These are phyloP conservation scores for Stephania yunnanensis DNA, from an alignment of 164 flowering plant genomes.

Conservation along the genomic window DNA sequence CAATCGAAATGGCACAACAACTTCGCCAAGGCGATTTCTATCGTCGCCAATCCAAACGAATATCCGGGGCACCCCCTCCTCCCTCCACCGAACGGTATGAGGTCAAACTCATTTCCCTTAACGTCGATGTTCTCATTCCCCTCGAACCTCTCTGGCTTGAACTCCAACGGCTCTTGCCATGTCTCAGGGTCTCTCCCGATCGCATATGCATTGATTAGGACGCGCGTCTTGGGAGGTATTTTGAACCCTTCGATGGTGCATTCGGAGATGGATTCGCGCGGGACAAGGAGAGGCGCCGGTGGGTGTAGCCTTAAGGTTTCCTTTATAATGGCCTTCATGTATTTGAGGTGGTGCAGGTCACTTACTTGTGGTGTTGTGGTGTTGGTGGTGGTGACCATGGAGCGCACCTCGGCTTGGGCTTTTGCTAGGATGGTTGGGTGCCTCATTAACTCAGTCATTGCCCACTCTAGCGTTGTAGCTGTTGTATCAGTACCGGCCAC, in stretches of 20 bases:
- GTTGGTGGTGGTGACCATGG: conserved; percentile 5
- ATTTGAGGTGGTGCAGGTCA: conserved; percentile 28
- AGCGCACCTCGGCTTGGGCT: conserved; percentile 46
- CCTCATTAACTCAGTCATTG: conserved; percentile 41
- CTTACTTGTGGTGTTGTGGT: conserved; percentile 17
- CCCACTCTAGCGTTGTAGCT: conserved; percentile 53
- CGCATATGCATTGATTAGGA: conserved; percentile 37
- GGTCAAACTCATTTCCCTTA: conserved; percentile 34
- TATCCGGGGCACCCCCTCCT: conserved; percentile 56
- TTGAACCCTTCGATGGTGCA: conserved; percentile 35
- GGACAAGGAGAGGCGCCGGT: conserved; percentile 43
- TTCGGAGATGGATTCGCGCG: conserved; percentile 45
- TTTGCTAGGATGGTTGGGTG: conserved; percentile 36
- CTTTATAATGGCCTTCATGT: conserved; percentile 37
- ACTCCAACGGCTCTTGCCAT: conserved; percentile 37
- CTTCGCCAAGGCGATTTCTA: conserved; percentile 37
- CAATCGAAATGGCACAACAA: conserved; percentile 49
- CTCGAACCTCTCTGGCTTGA: conserved; percentile 37
- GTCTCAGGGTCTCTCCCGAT: conserved; percentile 36
- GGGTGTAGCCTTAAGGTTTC: conserved; percentile 42
- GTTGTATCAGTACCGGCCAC: conserved; percentile 63
- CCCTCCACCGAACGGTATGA: conserved; percentile 50
- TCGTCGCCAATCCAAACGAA: conserved; percentile 36
- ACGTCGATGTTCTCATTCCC: conserved; percentile 19
- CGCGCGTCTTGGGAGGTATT: conserved; percentile 37